These are phyloP conservation scores for Arthromyces matolae DNA, from an alignment of 768 basidiomycete genomes.

Conservation along the genomic window DNA sequence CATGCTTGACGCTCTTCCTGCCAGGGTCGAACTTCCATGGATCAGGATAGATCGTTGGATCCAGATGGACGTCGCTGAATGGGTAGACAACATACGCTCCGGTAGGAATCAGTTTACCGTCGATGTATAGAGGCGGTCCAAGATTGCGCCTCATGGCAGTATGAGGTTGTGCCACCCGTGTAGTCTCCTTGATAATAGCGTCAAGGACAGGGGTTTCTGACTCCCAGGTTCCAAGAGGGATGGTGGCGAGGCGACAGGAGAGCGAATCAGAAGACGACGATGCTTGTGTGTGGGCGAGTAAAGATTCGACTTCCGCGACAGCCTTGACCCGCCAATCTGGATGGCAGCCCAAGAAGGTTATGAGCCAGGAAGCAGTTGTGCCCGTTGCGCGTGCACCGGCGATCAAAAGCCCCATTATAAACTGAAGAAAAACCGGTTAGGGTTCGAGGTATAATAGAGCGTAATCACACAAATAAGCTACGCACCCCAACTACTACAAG, in stretches of 20 bases:
- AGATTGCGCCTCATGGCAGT: conserved; percentile 78
- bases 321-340: conserved; percentile 62
- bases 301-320: conserved; percentile 52
- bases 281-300: conserved; percentile 40
- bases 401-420: conserved; percentile 78
- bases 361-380: conserved; percentile 74
- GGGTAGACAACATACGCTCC: conserved; percentile 78
- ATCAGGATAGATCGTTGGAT: conserved; percentile 67
- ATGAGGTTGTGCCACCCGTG: conserved; percentile 76
- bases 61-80: conserved; percentile 75
- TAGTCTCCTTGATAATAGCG: conserved; percentile 70
- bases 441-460: background rate
- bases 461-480: conserved; percentile 14
- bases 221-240: conserved; percentile 73
- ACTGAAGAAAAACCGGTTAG: conserved; percentile 35
- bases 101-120: conserved; percentile 65
- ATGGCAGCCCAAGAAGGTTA: conserved; percentile 68
- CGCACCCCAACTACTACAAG: conserved; percentile 67
- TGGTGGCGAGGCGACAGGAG: conserved; percentile 46
- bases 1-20: conserved; percentile 40
- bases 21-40: conserved; percentile 77
- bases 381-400: conserved; percentile 81
- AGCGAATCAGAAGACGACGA: conserved; percentile 27
- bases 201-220: conserved; percentile 65
- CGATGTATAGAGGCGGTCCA: conserved; percentile 66